Conservation (phyloP, 345 rosid genomes). For the Pseudoturritis turrita region DNA sequence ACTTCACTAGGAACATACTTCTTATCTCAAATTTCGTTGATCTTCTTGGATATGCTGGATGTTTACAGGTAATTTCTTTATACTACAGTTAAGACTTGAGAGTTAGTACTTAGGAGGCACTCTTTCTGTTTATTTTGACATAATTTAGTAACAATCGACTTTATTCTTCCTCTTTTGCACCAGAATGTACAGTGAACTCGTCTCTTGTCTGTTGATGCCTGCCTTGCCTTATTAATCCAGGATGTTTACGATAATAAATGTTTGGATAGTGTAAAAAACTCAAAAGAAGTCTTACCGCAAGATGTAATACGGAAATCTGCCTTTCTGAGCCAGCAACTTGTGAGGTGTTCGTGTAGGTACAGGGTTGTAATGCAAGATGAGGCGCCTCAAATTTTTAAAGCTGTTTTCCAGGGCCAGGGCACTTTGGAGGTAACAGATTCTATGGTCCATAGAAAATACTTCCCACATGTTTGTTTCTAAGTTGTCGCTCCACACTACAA, state of each 20-base stretch:
- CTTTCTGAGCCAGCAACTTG: not conserved
- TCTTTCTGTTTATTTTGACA: not conserved
- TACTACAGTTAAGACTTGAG: not conserved
- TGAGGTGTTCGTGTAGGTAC: constrained; percentile 50
- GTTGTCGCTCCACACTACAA: not conserved
- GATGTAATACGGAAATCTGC: not conserved
- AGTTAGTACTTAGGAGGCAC: not conserved
- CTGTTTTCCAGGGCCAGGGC: constrained; percentile 71
- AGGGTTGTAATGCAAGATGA: constrained; percentile 83
- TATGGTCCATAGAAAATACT: not conserved
- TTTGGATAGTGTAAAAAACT: not conserved
- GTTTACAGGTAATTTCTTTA: constrained; percentile 65
- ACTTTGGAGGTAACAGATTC: constrained; percentile 72
- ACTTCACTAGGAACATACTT: constrained; percentile 80
- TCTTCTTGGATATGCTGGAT: constrained; percentile 93
- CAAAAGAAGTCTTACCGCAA: constrained; percentile 51
- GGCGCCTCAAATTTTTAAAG: constrained; percentile 90
- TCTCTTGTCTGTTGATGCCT: constrained; percentile 22
- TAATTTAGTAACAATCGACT: not conserved
- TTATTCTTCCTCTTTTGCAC: constrained; percentile 18
- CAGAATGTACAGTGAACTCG: constrained; percentile 99
- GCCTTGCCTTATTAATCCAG: not conserved
- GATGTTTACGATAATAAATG: constrained; percentile 2
- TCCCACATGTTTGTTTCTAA: not conserved
- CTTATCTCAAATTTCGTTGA: constrained; percentile 72